Evolutionary conservation across 768 basidiomycete species (phyloP).

Genomic region (Rhodotorula babjevae): DNA sequence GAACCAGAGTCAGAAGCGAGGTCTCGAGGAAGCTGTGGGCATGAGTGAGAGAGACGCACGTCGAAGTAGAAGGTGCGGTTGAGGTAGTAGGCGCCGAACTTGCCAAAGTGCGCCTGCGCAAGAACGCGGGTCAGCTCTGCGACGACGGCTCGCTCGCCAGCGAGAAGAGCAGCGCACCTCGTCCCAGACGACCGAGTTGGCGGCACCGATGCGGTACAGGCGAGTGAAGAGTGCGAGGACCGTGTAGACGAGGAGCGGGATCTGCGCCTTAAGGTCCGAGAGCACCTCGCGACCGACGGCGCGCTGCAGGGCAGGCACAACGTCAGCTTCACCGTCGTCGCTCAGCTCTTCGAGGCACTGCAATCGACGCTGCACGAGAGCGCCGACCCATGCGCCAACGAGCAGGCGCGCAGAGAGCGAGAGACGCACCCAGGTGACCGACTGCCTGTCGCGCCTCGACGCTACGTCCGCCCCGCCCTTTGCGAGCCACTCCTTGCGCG

Average conservation of each 20-base stretch:
- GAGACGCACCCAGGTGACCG: conserved; percentile 27
- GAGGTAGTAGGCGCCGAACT: conserved; percentile 90
- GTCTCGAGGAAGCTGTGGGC: no score
- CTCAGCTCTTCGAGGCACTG: no score
- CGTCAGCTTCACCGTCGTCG: not conserved
- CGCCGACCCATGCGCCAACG: no score
- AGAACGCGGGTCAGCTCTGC: not conserved
- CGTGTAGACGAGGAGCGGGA: conserved; percentile 75
- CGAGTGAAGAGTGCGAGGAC: conserved; percentile 91
- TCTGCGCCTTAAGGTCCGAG: conserved; percentile 14
- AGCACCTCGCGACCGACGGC: conserved; percentile 23
- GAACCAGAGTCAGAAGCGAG: not conserved
- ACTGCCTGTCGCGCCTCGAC: not conserved
- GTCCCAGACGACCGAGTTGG: conserved; percentile 89
- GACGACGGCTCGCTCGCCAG: not conserved
- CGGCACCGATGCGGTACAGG: conserved; percentile 83
- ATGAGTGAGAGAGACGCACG: conserved; percentile 50
- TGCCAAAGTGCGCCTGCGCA: conserved; percentile 83
- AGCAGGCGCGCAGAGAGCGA: not conserved
- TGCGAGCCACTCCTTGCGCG: conserved; percentile 23
- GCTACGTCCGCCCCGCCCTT: not conserved
- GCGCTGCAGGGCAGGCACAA: not conserved
- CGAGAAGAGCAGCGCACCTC: conserved; percentile 52
- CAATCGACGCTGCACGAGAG: not conserved
- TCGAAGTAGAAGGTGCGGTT: conserved; percentile 99